These are phyloP conservation scores for Hypomyces perniciosus DNA, from an alignment of 2,329 filamentous ascomycete species.

Conservation along the genomic window DNA sequence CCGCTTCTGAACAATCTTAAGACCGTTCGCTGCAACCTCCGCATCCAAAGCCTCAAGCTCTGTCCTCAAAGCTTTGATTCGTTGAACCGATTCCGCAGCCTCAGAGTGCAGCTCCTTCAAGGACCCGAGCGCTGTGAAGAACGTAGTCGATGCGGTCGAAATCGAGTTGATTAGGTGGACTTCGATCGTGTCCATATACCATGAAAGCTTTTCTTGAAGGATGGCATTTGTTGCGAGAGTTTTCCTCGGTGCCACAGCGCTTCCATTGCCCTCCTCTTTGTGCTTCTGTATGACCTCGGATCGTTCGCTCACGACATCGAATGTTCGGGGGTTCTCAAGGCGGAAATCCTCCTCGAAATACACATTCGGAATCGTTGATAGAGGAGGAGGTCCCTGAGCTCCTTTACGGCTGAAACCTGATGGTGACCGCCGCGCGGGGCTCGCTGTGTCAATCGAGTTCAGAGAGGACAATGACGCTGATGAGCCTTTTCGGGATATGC, in stretches of 20 bases:
- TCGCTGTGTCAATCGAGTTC: slow-evolving; percentile 42
- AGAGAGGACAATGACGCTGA: slow-evolving; percentile 43
- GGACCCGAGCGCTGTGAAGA: slow-evolving; percentile 90
- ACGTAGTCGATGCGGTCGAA: slow-evolving; percentile 89
- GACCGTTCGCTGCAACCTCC: slow-evolving; percentile 77
- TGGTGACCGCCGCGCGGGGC: slow-evolving; percentile 38
- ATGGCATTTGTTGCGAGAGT: slow-evolving; percentile 94
- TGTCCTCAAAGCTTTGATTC: slow-evolving; percentile 73
- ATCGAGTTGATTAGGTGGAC: slow-evolving; percentile 96
- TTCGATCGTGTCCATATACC: slow-evolving; percentile 99
- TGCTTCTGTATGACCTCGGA: slow-evolving; percentile 85
- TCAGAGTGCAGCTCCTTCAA: slow-evolving; percentile 87
- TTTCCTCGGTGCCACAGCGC: slow-evolving; percentile 60
- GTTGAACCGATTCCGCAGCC: slow-evolving; percentile 81
- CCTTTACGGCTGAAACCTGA: slow-evolving; percentile 50
- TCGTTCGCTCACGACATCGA: slow-evolving; percentile 92
- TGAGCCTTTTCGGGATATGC: slow-evolving; percentile 28
- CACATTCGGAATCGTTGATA: slow-evolving; percentile 86
- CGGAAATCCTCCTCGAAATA: slow-evolving; percentile 96
- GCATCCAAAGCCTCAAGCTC: slow-evolving; percentile 77
- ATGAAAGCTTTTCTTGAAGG: slow-evolving; percentile 93
- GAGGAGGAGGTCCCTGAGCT: slow-evolving; percentile 68
- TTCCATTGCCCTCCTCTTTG: slow-evolving; percentile 51
- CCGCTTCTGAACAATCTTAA: slow-evolving; percentile 80
- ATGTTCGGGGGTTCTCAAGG: slow-evolving; percentile 90